Evolutionary conservation across 495 filamentous ascomycete species (phyloP).

Genomic region (Xylaria curta): DNA sequence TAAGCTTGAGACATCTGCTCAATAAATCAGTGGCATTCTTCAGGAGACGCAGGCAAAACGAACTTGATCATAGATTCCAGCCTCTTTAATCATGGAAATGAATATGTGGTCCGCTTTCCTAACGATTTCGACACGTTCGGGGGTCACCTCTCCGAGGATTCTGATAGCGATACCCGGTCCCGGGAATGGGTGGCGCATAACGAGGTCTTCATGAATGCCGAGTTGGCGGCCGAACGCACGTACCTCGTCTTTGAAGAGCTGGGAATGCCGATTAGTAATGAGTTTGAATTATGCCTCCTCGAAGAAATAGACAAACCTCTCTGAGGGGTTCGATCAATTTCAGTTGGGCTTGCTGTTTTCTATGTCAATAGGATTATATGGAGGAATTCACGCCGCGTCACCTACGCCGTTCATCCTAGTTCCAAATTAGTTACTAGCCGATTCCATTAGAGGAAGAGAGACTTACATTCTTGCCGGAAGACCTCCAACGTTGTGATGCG

Average conservation of each 20-base stretch:
- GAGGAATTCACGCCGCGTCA: not conserved
- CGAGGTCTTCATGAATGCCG: slow-evolving; percentile 76
- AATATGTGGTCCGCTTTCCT: slow-evolving; percentile 87
- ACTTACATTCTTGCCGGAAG: slow-evolving; percentile 46
- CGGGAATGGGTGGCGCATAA: slow-evolving; percentile 68
- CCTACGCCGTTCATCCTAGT: slow-evolving; percentile 44
- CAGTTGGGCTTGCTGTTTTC: slow-evolving; percentile 45
- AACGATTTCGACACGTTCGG: slow-evolving; percentile 78
- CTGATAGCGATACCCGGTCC: slow-evolving; percentile 87
- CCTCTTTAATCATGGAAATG: slow-evolving; percentile 82
- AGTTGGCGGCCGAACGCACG: slow-evolving; percentile 78
- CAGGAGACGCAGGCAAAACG: not conserved
- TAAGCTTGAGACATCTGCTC: slow-evolving; percentile 77
- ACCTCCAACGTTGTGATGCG: slow-evolving; percentile 86
- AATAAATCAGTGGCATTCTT: not conserved
- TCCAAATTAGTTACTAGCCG: not conserved
- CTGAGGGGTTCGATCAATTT: slow-evolving; percentile 72
- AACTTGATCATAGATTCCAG: slow-evolving; percentile 73
- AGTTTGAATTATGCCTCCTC: not conserved
- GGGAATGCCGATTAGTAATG: slow-evolving; percentile 16
- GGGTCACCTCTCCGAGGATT: slow-evolving; percentile 86
- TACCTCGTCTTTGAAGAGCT: slow-evolving; percentile 62
- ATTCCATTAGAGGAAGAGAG: slow-evolving; percentile 22
- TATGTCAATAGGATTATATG: not conserved
- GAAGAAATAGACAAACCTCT: slow-evolving; percentile 54